These are phyloP conservation scores for sunflower (Helianthus annuus) DNA, from an alignment of 129 eudicot species.

Conservation along the genomic window DNA sequence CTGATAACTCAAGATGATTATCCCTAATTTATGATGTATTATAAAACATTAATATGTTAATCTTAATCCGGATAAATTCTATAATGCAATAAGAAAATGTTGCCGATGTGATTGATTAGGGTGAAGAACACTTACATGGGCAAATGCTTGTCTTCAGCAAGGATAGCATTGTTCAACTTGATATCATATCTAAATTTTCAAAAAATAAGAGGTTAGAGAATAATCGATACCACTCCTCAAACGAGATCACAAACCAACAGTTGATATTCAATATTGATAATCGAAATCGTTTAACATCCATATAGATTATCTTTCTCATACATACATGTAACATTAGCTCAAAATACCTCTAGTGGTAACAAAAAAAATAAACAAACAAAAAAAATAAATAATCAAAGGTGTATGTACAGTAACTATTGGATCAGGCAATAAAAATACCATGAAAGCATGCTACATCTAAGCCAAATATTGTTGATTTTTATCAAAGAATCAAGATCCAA, in stretches of 20 bases:
- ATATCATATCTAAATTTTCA: conserved; percentile 57
- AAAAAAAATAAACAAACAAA: not conserved
- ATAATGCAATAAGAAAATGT: not conserved
- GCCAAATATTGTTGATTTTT: not conserved
- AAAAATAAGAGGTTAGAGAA: not conserved
- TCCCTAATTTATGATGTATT: not conserved
- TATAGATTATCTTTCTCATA: not conserved
- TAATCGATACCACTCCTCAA: not conserved
- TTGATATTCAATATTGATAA: not conserved
- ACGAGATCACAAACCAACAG: not conserved
- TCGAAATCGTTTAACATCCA: not conserved
- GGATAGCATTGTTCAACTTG: conserved; percentile 81
- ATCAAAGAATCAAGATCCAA: not conserved
- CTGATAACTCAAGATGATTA: not conserved
- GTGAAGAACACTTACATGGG: conserved; percentile 63
- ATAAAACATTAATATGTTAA: not conserved
- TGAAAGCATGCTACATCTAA: not conserved
- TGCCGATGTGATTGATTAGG: not conserved
- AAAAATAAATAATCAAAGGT: not conserved
- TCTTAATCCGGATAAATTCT: not conserved
- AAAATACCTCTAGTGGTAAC: conserved; percentile 5
- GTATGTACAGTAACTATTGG: not conserved
- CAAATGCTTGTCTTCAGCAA: conserved; percentile 93
- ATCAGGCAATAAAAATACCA: not conserved
- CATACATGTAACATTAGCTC: conserved; percentile 1